Base-by-base conservation (phyloP, 2,329 filamentous ascomycete genomes). In the Microascus cirrosus region DNA sequence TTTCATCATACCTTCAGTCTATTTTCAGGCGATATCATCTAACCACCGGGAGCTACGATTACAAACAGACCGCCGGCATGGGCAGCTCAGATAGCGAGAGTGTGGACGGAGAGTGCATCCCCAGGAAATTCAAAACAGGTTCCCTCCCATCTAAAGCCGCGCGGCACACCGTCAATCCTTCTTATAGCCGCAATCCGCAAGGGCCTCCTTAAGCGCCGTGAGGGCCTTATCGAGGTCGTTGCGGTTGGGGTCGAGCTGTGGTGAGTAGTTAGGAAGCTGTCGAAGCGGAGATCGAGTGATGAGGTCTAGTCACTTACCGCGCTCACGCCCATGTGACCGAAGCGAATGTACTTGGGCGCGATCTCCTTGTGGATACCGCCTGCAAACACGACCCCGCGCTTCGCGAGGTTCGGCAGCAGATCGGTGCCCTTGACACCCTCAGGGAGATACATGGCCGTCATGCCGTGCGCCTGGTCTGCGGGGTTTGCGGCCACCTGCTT, bases 281-380 rank as follows among this genome's bases (percentile, higher is more conserved):
- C n/a, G 22, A 8, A 32, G 15, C 12, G 22, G 20, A 25, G 51
- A 34, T 11, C 13, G 32, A 18, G 6, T 18, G 25, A 48, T 22
- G 13, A 39, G 36, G 20, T n/a, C n/a, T n/a, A n/a, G n/a, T 13
- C 28, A 78, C 83, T 74, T 74, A 85, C 83, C 64, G 92, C 87
- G 69, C 88, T 94, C 61, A 97, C 90, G 64, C 94, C 94, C 94
- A 99, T 99, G 72, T 97, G 94, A 51, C 94, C 94, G 67, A 99
- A 94, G 32, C 94, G 85, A 64, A 99, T 89, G 71, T 99, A 99
- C 76, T 89, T 94, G 61, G 88, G 77, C 2, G 89, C 92, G 71
- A 96, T 95, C 70, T 95, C 90, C 80, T 94, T 96, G 78, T 99
- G 94, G 65, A 99, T 81, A 61, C 94, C 94, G 60, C 91, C 94